Evolutionary conservation across 768 basidiomycete genomes (phyloP).

Genomic region (Hygrocybe coccinea): DNA sequence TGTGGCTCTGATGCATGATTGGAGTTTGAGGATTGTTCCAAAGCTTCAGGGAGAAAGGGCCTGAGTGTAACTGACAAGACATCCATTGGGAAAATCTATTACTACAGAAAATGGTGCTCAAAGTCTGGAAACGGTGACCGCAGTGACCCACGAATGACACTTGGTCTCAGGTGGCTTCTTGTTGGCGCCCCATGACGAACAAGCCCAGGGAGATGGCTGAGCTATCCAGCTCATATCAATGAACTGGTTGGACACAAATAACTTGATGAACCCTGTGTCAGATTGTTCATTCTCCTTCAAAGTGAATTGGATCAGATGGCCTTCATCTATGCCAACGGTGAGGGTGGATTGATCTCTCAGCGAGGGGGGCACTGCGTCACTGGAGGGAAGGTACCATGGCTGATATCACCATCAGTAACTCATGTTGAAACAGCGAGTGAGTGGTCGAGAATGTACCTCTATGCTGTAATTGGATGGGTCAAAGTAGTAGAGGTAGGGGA

Average conservation of each 20-base stretch:
- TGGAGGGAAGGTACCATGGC: conserved; percentile 26
- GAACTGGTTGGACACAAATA: conserved; percentile 24
- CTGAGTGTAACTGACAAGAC: too few relatives aligned
- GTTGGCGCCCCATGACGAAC: not conserved
- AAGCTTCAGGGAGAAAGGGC: too few relatives aligned
- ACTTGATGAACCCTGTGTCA: conserved; percentile 42
- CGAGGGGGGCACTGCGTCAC: not conserved
- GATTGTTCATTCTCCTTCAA: conserved; percentile 27
- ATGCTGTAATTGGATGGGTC: conserved; percentile 37
- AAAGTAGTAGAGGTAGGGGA: conserved; percentile 40
- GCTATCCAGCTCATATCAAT: not conserved
- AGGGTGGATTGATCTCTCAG: conserved; percentile 21
- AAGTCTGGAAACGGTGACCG: not conserved
- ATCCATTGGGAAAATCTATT: too few relatives aligned
- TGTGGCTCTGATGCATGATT: too few relatives aligned
- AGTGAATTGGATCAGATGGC: conserved; percentile 28
- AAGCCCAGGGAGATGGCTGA: not conserved
- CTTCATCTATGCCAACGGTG: conserved; percentile 38
- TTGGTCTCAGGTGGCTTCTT: not conserved
- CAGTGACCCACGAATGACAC: not conserved
- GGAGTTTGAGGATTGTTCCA: too few relatives aligned
- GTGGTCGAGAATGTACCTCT: not conserved
- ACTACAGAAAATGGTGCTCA: too few relatives aligned
- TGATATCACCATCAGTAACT: not conserved
- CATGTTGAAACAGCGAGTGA: not conserved